Evolutionary conservation across 768 basidiomycete species (phyloP).

Genomic region (Guyanaporus albipodus): DNA sequence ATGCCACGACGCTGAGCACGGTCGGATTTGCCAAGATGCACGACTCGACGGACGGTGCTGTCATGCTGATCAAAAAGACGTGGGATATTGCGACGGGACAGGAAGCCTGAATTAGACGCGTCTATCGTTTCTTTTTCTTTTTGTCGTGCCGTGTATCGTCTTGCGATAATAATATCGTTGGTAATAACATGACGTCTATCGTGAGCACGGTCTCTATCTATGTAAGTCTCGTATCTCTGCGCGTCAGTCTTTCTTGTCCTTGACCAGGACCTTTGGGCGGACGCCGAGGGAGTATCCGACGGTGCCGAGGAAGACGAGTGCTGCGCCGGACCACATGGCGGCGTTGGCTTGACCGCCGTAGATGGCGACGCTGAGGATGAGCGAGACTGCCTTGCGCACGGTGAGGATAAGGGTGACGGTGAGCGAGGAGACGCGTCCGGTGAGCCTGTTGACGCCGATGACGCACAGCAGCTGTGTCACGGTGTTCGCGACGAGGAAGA

Average conservation of each 20-base stretch:
- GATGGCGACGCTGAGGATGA: slow-evolving; percentile 63
- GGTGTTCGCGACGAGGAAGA: slow-evolving; percentile 72
- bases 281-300: slow-evolving; percentile 58
- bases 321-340: slow-evolving; percentile 69
- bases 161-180: slow-evolving; percentile 3
- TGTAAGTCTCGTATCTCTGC: too few species aligned
- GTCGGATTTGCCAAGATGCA: slow-evolving; percentile 68
- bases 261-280: slow-evolving; percentile 15
- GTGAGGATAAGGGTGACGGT: slow-evolving; percentile 78
- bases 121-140: not conserved
- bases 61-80: slow-evolving; percentile 55
- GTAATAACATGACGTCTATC: slow-evolving; percentile 22
- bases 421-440: slow-evolving; percentile 67
- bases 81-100: slow-evolving; percentile 73
- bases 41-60: slow-evolving; percentile 52
- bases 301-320: slow-evolving; percentile 66
- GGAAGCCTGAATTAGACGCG: slow-evolving; percentile 30
- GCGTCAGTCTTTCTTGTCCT: slow-evolving; percentile 25
- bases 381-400: slow-evolving; percentile 75
- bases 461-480: slow-evolving; percentile 82
- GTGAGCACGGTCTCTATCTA: slow-evolving; percentile 1
- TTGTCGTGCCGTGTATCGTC: too few species aligned
- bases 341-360: slow-evolving; percentile 37
- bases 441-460: slow-evolving; percentile 82
- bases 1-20: slow-evolving; percentile 63